Evolutionary conservation across 345 rosid species (phyloP).

Genomic region (Euphorbia lathyris): DNA sequence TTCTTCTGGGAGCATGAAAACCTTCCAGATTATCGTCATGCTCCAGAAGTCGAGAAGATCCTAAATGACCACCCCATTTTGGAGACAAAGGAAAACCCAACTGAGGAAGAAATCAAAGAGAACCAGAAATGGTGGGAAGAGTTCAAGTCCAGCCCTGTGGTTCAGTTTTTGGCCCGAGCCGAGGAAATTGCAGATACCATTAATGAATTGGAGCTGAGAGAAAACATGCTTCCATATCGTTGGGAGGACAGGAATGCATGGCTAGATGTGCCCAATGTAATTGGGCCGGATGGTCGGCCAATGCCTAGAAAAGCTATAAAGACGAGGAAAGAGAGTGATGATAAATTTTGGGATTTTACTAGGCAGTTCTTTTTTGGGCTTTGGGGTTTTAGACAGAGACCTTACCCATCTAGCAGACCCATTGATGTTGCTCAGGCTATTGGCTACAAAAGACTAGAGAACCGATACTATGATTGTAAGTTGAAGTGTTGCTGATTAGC

Average conservation of each 20-base stretch:
- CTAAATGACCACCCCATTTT: constrained; percentile 54
- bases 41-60: constrained; percentile 73
- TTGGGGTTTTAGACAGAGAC: constrained; percentile 88
- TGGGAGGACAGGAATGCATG: constrained; percentile 68
- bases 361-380: constrained; percentile 81
- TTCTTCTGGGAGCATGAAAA: constrained; percentile 76
- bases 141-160: constrained; percentile 61
- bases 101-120: constrained; percentile 54
- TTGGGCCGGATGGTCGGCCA: constrained; percentile 77
- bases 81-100: constrained; percentile 71
- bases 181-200: constrained; percentile 58
- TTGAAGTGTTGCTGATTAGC: neutral
- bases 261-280: constrained; percentile 68
- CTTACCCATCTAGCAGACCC: constrained; percentile 80
- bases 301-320: constrained; percentile 83
- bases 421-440: constrained; percentile 90
- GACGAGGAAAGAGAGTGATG: constrained; percentile 68
- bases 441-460: constrained; percentile 76
- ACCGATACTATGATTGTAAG: constrained; percentile 89
- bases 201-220: constrained; percentile 57
- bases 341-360: constrained; percentile 90
- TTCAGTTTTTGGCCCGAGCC: constrained; percentile 56
- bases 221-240: constrained; percentile 55
- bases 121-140: constrained; percentile 71
- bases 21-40: constrained; percentile 67